These are phyloP conservation scores for Emydomyces testavorans DNA, from an alignment of 2,329 filamentous ascomycete species.

Conservation along the genomic window DNA sequence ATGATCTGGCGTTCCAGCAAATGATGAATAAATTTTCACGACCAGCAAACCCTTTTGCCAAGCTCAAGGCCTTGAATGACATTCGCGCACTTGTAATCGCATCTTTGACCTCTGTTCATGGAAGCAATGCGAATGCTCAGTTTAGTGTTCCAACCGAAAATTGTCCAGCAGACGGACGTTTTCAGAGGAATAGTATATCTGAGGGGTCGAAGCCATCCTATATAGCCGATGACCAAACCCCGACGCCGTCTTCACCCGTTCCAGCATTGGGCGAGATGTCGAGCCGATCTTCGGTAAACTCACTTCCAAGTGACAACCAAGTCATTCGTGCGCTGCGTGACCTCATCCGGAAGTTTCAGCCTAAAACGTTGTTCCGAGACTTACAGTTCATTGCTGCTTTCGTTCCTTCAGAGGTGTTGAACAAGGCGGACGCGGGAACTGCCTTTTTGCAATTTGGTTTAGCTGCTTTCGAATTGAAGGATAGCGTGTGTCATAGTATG, in stretches of 20 bases:
- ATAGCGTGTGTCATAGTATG: slow-evolving; percentile 75
- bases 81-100: slow-evolving; percentile 71
- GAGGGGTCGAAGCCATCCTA: slow-evolving; percentile 11
- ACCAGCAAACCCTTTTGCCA: slow-evolving; percentile 75
- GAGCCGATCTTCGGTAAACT: slow-evolving; percentile 30
- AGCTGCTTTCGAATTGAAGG: slow-evolving; percentile 77
- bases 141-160: not conserved
- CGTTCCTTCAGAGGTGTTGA: slow-evolving; percentile 46
- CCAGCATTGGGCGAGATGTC: slow-evolving; percentile 19
- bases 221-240: slow-evolving; percentile 9
- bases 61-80: slow-evolving; percentile 72
- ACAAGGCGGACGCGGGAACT: slow-evolving; percentile 51
- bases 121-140: slow-evolving; percentile 25
- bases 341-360: slow-evolving; percentile 59
- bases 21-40: slow-evolving; percentile 78
- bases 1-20: slow-evolving; percentile 64
- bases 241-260: slow-evolving; percentile 14
- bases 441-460: slow-evolving; percentile 86
- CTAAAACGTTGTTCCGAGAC: slow-evolving; percentile 69
- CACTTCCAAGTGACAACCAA: slow-evolving; percentile 47
- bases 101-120: slow-evolving; percentile 51
- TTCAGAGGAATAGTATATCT: slow-evolving; percentile 15
- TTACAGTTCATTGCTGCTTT: slow-evolving; percentile 59
- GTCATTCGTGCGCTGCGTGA: slow-evolving; percentile 56
- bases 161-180: slow-evolving; percentile 25